A percentile compares a stretch with the other conserved stretches of the same genome.
Conservation (phyloP, 352 stramenopile species). For the Phytopythium montanum region DNA sequence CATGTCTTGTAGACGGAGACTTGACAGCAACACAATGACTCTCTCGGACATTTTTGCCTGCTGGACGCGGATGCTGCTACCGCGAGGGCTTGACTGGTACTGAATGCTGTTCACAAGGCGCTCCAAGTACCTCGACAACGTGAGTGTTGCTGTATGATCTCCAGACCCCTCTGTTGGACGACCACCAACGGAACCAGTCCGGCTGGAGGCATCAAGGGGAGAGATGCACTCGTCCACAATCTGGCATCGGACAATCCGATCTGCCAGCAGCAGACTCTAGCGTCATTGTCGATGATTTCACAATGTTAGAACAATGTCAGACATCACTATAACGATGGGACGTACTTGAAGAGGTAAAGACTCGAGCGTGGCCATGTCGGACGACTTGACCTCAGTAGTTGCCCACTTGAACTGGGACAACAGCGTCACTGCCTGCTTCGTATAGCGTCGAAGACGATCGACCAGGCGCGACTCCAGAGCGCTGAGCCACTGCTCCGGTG, state of each 20-base stretch:
- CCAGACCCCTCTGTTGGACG: too few species aligned
- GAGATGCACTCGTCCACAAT: conserved; percentile 27
- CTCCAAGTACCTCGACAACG: background rate
- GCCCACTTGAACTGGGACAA: conserved; percentile 12
- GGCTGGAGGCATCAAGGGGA: background rate
- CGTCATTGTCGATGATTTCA: background rate
- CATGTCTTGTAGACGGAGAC: conserved; percentile 47
- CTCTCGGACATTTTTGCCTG: background rate
- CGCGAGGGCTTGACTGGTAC: background rate
- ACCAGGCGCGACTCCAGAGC: conserved; percentile 52
- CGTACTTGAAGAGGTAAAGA: conserved; percentile 27
- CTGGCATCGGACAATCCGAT: conserved; percentile 37
- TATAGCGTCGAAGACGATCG: conserved; percentile 51
- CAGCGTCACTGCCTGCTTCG: conserved; percentile 35
- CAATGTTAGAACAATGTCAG: background rate
- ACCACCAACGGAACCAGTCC: too few species aligned
- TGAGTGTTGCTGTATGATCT: background rate
- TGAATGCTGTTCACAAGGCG: background rate
- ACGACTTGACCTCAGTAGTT: background rate
- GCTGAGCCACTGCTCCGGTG: conserved; percentile 63
- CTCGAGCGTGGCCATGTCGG: background rate
- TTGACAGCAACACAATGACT: conserved; percentile 17
- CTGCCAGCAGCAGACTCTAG: conserved; percentile 42
- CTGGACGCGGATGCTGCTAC: background rate
- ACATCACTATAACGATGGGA: background rate